phyloP scores from a whole-genome alignment of 1,284 basidiomycete species.

The Heterobasidion parviporum region DNA sequence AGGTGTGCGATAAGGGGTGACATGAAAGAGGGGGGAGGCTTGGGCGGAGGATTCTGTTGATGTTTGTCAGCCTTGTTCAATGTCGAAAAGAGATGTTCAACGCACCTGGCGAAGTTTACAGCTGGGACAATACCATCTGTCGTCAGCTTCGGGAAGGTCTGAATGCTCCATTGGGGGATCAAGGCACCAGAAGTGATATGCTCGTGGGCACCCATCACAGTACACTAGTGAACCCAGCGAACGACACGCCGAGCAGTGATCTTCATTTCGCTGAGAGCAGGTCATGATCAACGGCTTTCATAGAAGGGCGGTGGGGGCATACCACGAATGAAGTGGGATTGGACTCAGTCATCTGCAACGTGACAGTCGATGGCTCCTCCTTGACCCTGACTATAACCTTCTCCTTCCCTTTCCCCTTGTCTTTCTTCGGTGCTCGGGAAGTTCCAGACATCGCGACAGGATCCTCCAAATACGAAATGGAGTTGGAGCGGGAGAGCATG shows the following conservation, averaged over 20 bases:
- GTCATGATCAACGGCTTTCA: constrained; percentile 12
- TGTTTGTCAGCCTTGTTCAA: constrained; percentile 2
- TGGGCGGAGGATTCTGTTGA: constrained; percentile 53
- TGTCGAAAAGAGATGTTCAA: constrained; percentile 5
- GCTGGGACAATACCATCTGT: constrained; percentile 86
- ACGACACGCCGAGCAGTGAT: constrained; percentile 90
- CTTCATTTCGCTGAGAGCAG: constrained; percentile 70
- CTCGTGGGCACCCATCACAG: constrained; percentile 94
- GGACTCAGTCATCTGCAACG: constrained; percentile 17
- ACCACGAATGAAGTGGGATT: constrained; percentile 19
- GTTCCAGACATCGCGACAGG: constrained; percentile 9
- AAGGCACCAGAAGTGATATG: constrained; percentile 95
- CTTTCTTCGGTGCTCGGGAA: constrained; percentile 24
- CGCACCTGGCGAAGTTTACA: constrained; percentile 65
- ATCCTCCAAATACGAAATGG: constrained; percentile 42
- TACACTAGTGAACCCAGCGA: constrained; percentile 79
- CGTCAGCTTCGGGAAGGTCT: constrained; percentile 79
- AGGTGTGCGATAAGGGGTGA: constrained; percentile 64
- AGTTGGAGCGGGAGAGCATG: constrained; percentile 51
- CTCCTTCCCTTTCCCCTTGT: constrained; percentile 53
- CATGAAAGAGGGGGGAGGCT: constrained; percentile 54
- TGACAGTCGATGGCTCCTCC: constrained; percentile 50
- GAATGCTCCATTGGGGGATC: constrained; percentile 89
- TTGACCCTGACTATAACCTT: constrained; percentile 45
- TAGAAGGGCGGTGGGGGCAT: constrained; percentile 9